phyloP scores from a whole-genome alignment of 495 filamentous ascomycete genomes.

The Friedmanniomyces endolithicus region DNA sequence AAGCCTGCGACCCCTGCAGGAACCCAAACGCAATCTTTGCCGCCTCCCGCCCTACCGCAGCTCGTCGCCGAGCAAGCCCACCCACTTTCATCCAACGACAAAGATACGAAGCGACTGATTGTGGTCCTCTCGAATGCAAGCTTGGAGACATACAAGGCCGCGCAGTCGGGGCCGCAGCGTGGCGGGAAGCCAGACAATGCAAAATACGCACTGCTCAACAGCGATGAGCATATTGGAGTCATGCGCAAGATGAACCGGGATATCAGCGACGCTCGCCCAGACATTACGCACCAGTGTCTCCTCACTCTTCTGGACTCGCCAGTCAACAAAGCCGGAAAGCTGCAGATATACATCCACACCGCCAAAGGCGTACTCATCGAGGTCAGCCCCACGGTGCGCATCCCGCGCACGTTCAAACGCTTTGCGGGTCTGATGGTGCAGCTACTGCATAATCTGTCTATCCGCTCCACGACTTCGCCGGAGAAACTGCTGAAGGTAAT shows the following conservation, averaged over 20 bases:
- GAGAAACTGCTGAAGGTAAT: conserved; percentile 97
- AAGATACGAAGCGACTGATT: conserved; percentile 78
- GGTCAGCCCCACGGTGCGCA: conserved; percentile 91
- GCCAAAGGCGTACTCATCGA: conserved; percentile 94
- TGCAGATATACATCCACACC: conserved; percentile 97
- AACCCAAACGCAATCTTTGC: conserved; percentile 72
- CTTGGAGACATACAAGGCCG: conserved; percentile 88
- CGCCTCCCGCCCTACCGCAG: conserved; percentile 77
- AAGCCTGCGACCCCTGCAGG: conserved; percentile 2
- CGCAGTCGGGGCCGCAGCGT: conserved; percentile 34
- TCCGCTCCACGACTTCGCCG: conserved; percentile 87
- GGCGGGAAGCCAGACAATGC: conserved; percentile 61
- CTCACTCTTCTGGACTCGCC: conserved; percentile 95
- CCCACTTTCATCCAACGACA: conserved; percentile 72
- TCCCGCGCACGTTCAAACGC: conserved; percentile 95
- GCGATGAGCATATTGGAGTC: conserved; percentile 95
- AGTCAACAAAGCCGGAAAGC: conserved; percentile 91
- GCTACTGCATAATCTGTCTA: conserved; percentile 89
- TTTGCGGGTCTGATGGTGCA: conserved; percentile 98
- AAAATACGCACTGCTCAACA: conserved; percentile 92
- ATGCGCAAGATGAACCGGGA: conserved; percentile 99
- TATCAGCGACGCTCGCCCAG: conserved; percentile 91
- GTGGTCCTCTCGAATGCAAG: conserved; percentile 96
- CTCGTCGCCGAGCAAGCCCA: conserved; percentile 85
- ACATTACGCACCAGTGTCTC: conserved; percentile 98